These are phyloP conservation scores for Arabidopsis hybrid DNA, from an alignment of 441 rosid species.

Conservation along the genomic window DNA sequence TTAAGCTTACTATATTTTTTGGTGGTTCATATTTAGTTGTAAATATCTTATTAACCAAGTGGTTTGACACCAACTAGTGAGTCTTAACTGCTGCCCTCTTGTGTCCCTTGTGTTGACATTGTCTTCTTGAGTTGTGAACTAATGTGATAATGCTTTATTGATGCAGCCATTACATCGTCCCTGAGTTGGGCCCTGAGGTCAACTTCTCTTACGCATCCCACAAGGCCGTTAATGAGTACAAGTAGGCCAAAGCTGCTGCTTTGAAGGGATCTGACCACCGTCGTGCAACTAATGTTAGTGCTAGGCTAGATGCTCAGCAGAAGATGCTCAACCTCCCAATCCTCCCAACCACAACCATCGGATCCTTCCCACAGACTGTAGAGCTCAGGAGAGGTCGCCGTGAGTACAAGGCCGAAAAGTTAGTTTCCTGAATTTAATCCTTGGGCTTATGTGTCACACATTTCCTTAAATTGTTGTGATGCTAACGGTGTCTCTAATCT, in stretches of 20 bases:
- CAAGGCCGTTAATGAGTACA: slow-evolving; percentile 94
- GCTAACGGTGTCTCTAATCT: slow-evolving; percentile 3
- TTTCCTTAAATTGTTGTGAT: not conserved
- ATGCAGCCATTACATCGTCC: slow-evolving; percentile 94
- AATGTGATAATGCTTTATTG: slow-evolving; percentile 9
- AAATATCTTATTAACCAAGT: slow-evolving; percentile 60
- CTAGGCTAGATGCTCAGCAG: slow-evolving; percentile 95
- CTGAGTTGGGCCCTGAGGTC: slow-evolving; percentile 95
- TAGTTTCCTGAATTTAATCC: slow-evolving; percentile 45
- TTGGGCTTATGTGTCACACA: not conserved
- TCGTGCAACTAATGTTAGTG: slow-evolving; percentile 84
- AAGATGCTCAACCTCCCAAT: slow-evolving; percentile 96
- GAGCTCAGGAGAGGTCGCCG: slow-evolving; percentile 98
- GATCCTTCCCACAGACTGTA: slow-evolving; percentile 94
- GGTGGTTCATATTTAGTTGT: not conserved
- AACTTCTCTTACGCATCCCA: slow-evolving; percentile 92
- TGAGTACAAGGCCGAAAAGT: slow-evolving; percentile 97
- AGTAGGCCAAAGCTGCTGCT: slow-evolving; percentile 96
- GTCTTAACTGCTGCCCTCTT: slow-evolving; percentile 43
- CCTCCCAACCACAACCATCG: slow-evolving; percentile 97
- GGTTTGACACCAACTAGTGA: slow-evolving; percentile 99
- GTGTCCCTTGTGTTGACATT: not conserved
- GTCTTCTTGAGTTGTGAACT: slow-evolving; percentile 8
- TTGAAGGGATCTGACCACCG: slow-evolving; percentile 95
- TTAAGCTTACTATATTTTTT: not conserved